phyloP scores from a whole-genome alignment of 2,329 filamentous ascomycete genomes.

The Chalara sp. region DNA sequence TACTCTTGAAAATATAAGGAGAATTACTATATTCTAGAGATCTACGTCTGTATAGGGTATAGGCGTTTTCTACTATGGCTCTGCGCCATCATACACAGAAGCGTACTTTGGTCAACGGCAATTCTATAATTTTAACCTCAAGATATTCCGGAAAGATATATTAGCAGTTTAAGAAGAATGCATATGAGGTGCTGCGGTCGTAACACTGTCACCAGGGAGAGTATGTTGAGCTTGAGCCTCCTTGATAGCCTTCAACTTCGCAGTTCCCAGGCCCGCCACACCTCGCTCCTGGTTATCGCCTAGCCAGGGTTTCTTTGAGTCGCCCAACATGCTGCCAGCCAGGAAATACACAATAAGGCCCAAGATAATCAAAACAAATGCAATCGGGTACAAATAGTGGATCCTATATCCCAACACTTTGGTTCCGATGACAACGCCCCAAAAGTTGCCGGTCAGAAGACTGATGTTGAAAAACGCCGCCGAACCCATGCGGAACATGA shows the following conservation, averaged over 20 bases:
- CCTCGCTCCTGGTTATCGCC: conserved; percentile 79
- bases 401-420: conserved; percentile 74
- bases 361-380: conserved; percentile 85
- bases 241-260: conserved; percentile 63
- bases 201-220: no score
- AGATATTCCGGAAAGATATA: no score
- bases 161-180: no score
- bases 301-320: conserved; percentile 92
- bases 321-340: conserved; percentile 72
- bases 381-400: conserved; percentile 90
- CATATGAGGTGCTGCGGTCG: no score
- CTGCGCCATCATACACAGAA: no score
- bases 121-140: no score
- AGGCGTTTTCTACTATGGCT: no score
- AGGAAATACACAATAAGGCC: conserved; percentile 86
- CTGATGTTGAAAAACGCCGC: conserved; percentile 97
- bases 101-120: no score
- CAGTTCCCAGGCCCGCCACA: conserved; percentile 75
- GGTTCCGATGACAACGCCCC: conserved; percentile 90
- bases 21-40: no score
- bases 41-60: no score
- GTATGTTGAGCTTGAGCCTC: no score
- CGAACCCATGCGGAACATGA: conserved; percentile 82
- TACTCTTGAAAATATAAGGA: no score
- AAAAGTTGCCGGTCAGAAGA: conserved; percentile 90